Evolutionary conservation across 371 early-diverging fungal genomes (phyloP).

Genomic region (Dipsacomyces acuminosporus): DNA sequence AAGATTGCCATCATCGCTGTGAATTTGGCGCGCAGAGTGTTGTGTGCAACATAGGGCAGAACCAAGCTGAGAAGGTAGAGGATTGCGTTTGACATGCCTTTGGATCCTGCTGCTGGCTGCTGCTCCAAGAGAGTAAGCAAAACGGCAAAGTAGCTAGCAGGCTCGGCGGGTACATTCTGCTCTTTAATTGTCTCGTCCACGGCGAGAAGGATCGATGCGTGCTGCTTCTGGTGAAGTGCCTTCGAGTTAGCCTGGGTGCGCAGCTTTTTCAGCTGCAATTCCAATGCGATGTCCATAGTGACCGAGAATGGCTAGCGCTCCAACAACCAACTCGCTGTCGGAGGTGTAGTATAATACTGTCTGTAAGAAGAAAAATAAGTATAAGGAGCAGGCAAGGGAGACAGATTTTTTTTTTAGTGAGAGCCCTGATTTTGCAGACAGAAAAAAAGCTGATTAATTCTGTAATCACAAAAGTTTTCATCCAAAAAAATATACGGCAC

Average conservation of each 20-base stretch:
- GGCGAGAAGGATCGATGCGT: conserved; percentile 75
- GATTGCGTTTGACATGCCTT: conserved; percentile 57
- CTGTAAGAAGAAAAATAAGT: no score
- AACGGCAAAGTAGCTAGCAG: conserved; percentile 86
- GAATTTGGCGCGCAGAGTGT: conserved; percentile 45
- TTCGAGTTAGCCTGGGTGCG: conserved; percentile 67
- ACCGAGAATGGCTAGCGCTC: no score
- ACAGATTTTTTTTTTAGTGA: no score
- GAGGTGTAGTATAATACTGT: no score
- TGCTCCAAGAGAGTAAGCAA: conserved; percentile 79
- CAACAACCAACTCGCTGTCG: no score
- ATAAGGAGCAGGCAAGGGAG: no score
- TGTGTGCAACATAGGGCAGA: conserved; percentile 54
- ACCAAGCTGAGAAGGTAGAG: conserved; percentile 77
- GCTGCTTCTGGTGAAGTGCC: conserved; percentile 77
- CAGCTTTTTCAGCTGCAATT: conserved; percentile 42
- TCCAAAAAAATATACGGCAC: no score
- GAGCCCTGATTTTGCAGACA: no score
- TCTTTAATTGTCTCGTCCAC: conserved; percentile 85
- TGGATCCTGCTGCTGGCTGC: conserved; percentile 54
- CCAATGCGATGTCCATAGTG: conserved; percentile 39
- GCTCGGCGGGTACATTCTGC: conserved; percentile 58
- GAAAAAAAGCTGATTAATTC: no score
- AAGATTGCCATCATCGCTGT: conserved; percentile 34
- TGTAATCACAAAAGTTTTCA: no score